Base-by-base conservation (phyloP, 176 grass and related monocot species). In the Tillandsia fasciculata region DNA sequence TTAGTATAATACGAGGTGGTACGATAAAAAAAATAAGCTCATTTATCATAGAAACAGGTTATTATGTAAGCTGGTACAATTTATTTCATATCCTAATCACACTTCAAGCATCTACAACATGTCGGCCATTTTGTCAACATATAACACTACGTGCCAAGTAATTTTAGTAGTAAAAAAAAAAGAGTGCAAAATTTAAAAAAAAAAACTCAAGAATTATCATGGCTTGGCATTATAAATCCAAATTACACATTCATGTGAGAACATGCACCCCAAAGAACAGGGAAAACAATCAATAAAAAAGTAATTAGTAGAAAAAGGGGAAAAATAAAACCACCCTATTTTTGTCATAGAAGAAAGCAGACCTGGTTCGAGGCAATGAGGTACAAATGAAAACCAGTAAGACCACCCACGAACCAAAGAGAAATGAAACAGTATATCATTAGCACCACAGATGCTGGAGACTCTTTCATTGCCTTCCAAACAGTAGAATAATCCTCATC, bases 351-450 rank as follows among this genome's bases (percentile, higher is more conserved):
- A 12, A 80, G 17, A 82, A 78, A 74, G 70, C 53, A 42, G 57
- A 93, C 94, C 94, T 93, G 94, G 65, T 97, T 93, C 64, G 84
- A 83, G 80, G 89, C 70, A 63, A 97, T 97, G 26, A 97, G 94
- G 71, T 97, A 97, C 24, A 87, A 69, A 87, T 97, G 94, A 71
- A 93, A 97, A 77, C 94, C 94, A 67, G 84, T 97, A 48, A 97
- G 94, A 64, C 94, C 89, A 56, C 94, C 94, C 49, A 97, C 94
- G 85, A 92, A 97, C 94, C 94, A 97, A 29, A 97, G 94, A 67
- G 82, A 83, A 83, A 93, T 65, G 72, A 93, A 93, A 72, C 89
- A 92, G 69, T 92, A 97, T 83, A 90, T 81, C 86, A 97, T 83
- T 63, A 97, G 82, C 53, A 80, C 84, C 80, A 85, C 83, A 65